phyloP scores from a whole-genome alignment of 2,329 filamentous ascomycete species.

The Aspergillus quadricinctus region DNA sequence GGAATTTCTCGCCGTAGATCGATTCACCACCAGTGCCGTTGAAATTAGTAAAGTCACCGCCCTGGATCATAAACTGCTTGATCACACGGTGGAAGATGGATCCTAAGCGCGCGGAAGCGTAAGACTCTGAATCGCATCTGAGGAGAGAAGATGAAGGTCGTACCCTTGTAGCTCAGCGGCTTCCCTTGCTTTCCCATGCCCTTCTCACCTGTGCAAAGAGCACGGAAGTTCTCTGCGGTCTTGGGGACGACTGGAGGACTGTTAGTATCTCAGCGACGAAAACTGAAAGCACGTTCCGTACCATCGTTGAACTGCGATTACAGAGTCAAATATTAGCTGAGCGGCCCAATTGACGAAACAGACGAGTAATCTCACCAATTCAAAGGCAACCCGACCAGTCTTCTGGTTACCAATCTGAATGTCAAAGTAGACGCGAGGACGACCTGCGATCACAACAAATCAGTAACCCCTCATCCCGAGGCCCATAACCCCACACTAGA shows the following conservation, averaged over 20 bases:
- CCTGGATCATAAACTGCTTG: slow-evolving; percentile 98
- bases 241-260: slow-evolving; percentile 72
- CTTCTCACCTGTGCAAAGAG: slow-evolving; percentile 92
- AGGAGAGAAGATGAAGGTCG: slow-evolving; percentile 5
- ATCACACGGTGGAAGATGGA: slow-evolving; percentile 94
- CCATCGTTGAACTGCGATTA: slow-evolving; percentile 45
- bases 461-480: slow-evolving; percentile 8
- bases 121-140: background rate
- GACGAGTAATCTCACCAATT: slow-evolving; percentile 58
- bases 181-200: slow-evolving; percentile 76
- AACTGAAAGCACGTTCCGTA: slow-evolving; percentile 21
- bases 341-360: background rate
- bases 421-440: slow-evolving; percentile 88
- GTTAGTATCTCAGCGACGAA: slow-evolving; percentile 35
- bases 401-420: slow-evolving; percentile 71
- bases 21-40: slow-evolving; percentile 95
- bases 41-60: slow-evolving; percentile 91
- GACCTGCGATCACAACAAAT: slow-evolving; percentile 40
- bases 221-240: slow-evolving; percentile 94
- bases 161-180: slow-evolving; percentile 81
- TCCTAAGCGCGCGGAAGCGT: slow-evolving; percentile 40
- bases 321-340: background rate
- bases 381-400: slow-evolving; percentile 77
- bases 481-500: slow-evolving; percentile 21
- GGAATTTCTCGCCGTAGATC: slow-evolving; percentile 96